A percentile compares a stretch with the other conserved stretches of the same genome.
phyloP scores from a whole-genome alignment of 164 flowering plant species.

The Pachysandra terminalis region DNA sequence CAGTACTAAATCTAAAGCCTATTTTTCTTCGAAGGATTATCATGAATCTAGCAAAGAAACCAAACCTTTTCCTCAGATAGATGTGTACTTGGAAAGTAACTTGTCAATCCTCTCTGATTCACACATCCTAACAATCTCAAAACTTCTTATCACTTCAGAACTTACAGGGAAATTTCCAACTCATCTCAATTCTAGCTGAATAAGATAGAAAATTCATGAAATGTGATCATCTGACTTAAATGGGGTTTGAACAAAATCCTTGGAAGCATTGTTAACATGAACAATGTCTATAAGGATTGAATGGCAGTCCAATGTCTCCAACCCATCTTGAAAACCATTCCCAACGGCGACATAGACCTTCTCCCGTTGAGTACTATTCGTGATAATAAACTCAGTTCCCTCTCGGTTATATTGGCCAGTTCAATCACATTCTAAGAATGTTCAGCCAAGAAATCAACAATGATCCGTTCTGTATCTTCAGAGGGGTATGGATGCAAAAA shows the following conservation, averaged over 20 bases:
- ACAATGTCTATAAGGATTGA: slow-evolving; percentile 46
- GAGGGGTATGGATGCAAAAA: too few relatives aligned
- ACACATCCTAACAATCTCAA: slow-evolving; percentile 26
- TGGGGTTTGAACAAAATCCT: slow-evolving; percentile 41
- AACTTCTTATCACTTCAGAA: slow-evolving; percentile 48
- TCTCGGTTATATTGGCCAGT: too few relatives aligned
- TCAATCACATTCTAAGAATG: too few relatives aligned
- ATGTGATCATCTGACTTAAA: slow-evolving; percentile 20
- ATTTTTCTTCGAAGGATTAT: background rate
- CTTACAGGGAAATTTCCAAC: slow-evolving; percentile 28
- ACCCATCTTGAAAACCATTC: too few relatives aligned
- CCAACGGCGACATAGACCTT: slow-evolving; percentile 58
- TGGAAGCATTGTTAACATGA: slow-evolving; percentile 24
- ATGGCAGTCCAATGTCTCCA: slow-evolving; percentile 45
- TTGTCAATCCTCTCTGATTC: slow-evolving; percentile 48
- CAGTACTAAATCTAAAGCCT: background rate
- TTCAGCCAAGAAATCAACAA: too few relatives aligned
- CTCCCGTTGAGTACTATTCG: slow-evolving; percentile 27
- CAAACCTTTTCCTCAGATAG: slow-evolving; percentile 63
- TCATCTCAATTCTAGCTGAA: background rate
- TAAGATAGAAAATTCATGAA: background rate
- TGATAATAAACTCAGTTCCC: background rate
- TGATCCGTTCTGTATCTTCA: too few relatives aligned
- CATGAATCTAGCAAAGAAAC: background rate
- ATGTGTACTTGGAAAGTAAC: slow-evolving; percentile 35